phyloP scores from a whole-genome alignment of 805 yeast species.

The Ogataea ramenticola region DNA sequence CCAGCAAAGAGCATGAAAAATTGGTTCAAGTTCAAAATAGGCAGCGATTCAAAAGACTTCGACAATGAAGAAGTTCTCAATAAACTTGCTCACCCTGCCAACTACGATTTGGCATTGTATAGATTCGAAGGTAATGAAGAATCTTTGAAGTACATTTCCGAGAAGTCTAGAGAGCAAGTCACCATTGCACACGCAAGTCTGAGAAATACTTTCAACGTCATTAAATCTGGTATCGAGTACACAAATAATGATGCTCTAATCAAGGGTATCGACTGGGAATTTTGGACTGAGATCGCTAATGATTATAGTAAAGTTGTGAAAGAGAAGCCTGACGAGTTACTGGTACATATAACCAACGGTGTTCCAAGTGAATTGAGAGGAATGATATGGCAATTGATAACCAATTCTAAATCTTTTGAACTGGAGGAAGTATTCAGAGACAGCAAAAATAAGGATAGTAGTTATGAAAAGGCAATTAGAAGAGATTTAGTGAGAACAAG shows the following conservation, averaged over 20 bases:
- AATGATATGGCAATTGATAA: conserved; percentile 85
- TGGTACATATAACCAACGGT: conserved; percentile 60
- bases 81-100: conserved; percentile 25
- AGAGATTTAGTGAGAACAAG: conserved; percentile 84
- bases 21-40: conserved; percentile 26
- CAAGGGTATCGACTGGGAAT: conserved; percentile 64
- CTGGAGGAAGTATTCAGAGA: conserved; percentile 52
- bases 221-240: conserved; percentile 38
- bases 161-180: conserved; percentile 44
- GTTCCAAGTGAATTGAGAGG: conserved; percentile 84
- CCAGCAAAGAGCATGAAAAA: conserved; percentile 8
- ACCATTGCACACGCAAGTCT: conserved; percentile 39
- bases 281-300: conserved; percentile 79
- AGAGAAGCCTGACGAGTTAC: conserved; percentile 51
- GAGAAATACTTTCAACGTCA: conserved; percentile 37
- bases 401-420: conserved; percentile 65
- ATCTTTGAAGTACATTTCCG: conserved; percentile 42
- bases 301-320: conserved; percentile 66
- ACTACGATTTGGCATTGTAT: conserved; percentile 53
- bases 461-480: conserved; percentile 68
- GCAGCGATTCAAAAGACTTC: neutral
- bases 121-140: conserved; percentile 51
- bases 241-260: conserved; percentile 25
- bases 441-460: conserved; percentile 39
- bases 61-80: conserved; percentile 10